Percentiles rank a stretch among this genome's conserved stretches.
These are phyloP conservation scores for Cylindrotheca fusiformis DNA, from an alignment of 108 stramenopile species.

Conservation along the genomic window DNA sequence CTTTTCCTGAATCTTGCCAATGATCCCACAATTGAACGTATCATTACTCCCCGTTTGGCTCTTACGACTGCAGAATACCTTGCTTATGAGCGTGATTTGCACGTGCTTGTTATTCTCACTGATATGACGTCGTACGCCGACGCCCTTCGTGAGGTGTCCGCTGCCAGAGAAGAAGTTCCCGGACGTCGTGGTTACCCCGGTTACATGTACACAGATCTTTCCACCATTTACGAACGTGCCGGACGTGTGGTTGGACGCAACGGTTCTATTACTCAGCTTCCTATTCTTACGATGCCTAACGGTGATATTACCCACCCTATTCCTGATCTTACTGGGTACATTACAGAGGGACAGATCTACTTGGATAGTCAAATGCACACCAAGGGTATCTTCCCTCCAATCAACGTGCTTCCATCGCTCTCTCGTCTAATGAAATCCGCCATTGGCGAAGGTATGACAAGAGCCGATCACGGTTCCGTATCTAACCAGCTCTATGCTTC, in stretches of 20 bases:
- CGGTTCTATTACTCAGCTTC: constrained; percentile 99
- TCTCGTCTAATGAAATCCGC: constrained; percentile 99
- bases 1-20: constrained; percentile 99
- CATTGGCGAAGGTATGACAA: constrained; percentile 99
- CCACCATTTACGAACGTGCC: constrained; percentile 99
- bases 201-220: constrained; percentile 99
- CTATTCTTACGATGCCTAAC: constrained; percentile 99
- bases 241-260: constrained; percentile 98
- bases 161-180: constrained; percentile 99
- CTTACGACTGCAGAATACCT: constrained; percentile 99
- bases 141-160: constrained; percentile 99
- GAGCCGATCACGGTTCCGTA: constrained; percentile 96
- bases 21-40: constrained; percentile 99
- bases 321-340: constrained; percentile 99
- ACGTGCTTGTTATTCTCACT: constrained; percentile 98
- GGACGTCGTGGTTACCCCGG: constrained; percentile 99
- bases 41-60: constrained; percentile 98
- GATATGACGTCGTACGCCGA: constrained; percentile 99
- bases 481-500: constrained; percentile 99
- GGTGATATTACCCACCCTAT: constrained; percentile 99
- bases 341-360: constrained; percentile 99
- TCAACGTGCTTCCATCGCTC: constrained; percentile 98
- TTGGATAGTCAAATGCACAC: constrained; percentile 97
- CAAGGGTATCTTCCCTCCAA: constrained; percentile 99
- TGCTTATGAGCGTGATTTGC: constrained; percentile 99